Evolutionary conservation across 805 yeast genomes (phyloP).

Genomic region (Clavispora vitiphila): DNA sequence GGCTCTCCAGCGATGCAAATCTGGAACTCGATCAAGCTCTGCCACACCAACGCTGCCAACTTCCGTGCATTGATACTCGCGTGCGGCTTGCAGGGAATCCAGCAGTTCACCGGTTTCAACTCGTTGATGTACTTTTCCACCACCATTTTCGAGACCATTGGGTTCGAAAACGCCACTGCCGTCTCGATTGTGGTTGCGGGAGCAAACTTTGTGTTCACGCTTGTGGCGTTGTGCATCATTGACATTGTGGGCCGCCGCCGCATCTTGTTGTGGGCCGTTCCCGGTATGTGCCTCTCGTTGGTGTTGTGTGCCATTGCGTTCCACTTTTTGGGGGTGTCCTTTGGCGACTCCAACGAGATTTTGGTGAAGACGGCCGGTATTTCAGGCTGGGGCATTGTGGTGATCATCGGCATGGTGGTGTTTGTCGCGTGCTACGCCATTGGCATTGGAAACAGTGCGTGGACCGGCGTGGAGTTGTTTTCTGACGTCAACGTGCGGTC

Average conservation of each 20-base stretch:
- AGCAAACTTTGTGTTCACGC: slow-evolving; percentile 85
- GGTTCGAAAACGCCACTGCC: slow-evolving; percentile 86
- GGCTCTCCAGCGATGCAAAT: slow-evolving; percentile 45
- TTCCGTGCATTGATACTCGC: slow-evolving; percentile 85
- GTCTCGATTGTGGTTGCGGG: slow-evolving; percentile 92
- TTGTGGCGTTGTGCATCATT: slow-evolving; percentile 79
- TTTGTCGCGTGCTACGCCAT: slow-evolving; percentile 88
- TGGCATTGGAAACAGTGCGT: slow-evolving; percentile 96
- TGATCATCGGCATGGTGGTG: slow-evolving; percentile 78
- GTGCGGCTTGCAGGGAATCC: slow-evolving; percentile 93
- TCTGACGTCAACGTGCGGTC: slow-evolving; percentile 89
- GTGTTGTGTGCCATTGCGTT: slow-evolving; percentile 85
- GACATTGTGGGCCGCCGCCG: slow-evolving; percentile 86
- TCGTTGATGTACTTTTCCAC: slow-evolving; percentile 93
- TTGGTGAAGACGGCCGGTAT: slow-evolving; percentile 40
- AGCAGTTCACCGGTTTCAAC: slow-evolving; percentile 95
- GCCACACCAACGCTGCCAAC: slow-evolving; percentile 70
- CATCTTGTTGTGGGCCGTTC: slow-evolving; percentile 73
- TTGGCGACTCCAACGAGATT: slow-evolving; percentile 44
- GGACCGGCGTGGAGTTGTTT: slow-evolving; percentile 96
- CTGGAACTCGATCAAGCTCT: slow-evolving; percentile 55
- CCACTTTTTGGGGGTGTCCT: slow-evolving; percentile 70
- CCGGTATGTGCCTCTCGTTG: slow-evolving; percentile 76
- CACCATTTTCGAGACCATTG: slow-evolving; percentile 87
- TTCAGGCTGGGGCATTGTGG: slow-evolving; percentile 82